Base-by-base conservation (phyloP, 2,329 filamentous ascomycete species). In the Mycocentrospora acerina region DNA sequence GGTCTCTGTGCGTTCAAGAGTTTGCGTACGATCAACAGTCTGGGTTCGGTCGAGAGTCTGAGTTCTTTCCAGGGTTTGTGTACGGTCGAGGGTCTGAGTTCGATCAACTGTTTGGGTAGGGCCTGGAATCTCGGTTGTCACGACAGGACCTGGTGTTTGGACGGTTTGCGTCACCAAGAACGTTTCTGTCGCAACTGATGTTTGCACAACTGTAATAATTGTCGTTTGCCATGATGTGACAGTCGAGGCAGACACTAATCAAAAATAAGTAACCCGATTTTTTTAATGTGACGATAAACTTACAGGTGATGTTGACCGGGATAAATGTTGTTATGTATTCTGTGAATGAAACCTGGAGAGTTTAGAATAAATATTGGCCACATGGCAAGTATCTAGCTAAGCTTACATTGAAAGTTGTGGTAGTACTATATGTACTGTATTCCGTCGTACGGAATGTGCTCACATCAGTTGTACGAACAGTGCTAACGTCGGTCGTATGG, bases 281-380 rank as follows among this genome's bases (percentile, higher is more conserved):
- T 12, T 5, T 5, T 12, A 5, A 7, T 6, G 11, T 12, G 12
- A 11, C 12, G 11, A 27, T 37, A 2, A 24, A 32, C 11, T 38
- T 49, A 31, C 42, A 36, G 14, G 30, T 49, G 24, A 39, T 43
- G 1, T 35, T 44, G 29, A 44, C 42, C 3, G 42, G 42, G 10
- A 57, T 54, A 6, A 43, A 57, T 3, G 45, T 53, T 0, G 50
- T 56, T 14, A 59, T 42, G 13, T 36, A 48, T 10, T 39, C 42
- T 3, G 37, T 44, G 22, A 40, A 44, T 2, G 42, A 40, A 22
- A 22, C 19, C 19, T 22, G 9, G 19, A 22, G 5, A 6, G 9
- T 22, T 22, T 9, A 22, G 19, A 6, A 22, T 22, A 22, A 22
- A 5, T 22, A 5, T 22, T n/a, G n/a, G n/a, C n/a, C 19, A 22